Percentiles rank a stretch among this genome's conserved stretches.
Evolutionary conservation across 805 yeast genomes (phyloP).

Genomic region (Candida multigemmis): DNA sequence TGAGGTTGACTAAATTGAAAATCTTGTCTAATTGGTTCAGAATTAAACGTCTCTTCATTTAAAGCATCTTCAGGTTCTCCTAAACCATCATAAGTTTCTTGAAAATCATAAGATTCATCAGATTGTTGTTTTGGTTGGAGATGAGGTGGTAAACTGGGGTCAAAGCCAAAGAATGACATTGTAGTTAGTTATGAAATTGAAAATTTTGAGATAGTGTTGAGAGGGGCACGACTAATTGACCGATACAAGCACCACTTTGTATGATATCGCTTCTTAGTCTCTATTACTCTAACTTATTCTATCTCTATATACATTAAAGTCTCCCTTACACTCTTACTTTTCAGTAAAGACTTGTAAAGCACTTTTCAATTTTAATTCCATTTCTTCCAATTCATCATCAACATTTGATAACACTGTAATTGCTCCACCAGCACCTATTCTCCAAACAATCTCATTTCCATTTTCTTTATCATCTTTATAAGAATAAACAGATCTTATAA

Average conservation of each 20-base stretch:
- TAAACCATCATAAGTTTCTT: conserved; percentile 74
- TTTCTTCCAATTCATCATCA: conserved; percentile 89
- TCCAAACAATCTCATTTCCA: conserved; percentile 39
- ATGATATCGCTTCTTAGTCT: no score
- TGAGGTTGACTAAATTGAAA: conserved; percentile 42
- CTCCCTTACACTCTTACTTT: neutral
- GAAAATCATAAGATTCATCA: conserved; percentile 54
- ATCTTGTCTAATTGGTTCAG: conserved; percentile 46
- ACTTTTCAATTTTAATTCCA: conserved; percentile 71
- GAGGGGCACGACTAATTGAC: neutral
- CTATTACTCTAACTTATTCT: neutral
- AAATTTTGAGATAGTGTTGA: neutral
- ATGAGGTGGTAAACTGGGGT: conserved; percentile 35
- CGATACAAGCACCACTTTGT: no score
- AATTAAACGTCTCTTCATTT: conserved; percentile 65
- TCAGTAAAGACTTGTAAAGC: conserved; percentile 62
- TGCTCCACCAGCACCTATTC: conserved; percentile 98
- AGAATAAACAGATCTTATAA: conserved; percentile 74
- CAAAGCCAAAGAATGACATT: conserved; percentile 67
- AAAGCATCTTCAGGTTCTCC: conserved; percentile 79
- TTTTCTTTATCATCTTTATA: conserved; percentile 42
- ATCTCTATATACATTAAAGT: conserved; percentile 1
- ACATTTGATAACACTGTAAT: conserved; percentile 78
- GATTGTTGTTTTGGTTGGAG: conserved; percentile 7
- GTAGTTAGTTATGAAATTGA: conserved; percentile 1